phyloP scores from a whole-genome alignment of 192 early-diverging fungal species.

The Linderina pennispora region DNA sequence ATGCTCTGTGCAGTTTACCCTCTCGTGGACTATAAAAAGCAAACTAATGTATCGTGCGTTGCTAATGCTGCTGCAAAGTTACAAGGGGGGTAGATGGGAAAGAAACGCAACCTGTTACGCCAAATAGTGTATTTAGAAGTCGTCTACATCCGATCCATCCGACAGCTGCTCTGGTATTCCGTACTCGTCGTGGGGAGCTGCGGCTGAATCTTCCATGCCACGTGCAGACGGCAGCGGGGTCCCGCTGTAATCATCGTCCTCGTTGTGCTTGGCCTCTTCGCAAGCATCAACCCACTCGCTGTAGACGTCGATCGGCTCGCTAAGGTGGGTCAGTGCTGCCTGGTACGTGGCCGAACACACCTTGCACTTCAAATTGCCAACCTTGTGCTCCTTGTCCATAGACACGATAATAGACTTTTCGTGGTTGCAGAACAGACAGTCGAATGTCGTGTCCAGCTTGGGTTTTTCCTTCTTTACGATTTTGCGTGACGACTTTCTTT shows the following conservation, averaged over 20 bases:
- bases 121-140: too few relatives aligned
- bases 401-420: conserved; percentile 69
- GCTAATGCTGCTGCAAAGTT: too few relatives aligned
- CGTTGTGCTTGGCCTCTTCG: conserved; percentile 51
- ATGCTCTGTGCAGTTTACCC: too few relatives aligned
- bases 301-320: conserved; percentile 85
- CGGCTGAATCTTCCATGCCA: not conserved
- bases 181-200: conserved; percentile 10
- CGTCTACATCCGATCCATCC: conserved; percentile 28
- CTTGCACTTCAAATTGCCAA: conserved; percentile 72
- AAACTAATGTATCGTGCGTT: too few relatives aligned
- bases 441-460: conserved; percentile 67
- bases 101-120: too few relatives aligned
- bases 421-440: conserved; percentile 86
- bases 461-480: conserved; percentile 54
- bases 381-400: conserved; percentile 60
- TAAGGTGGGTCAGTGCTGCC: conserved; percentile 60
- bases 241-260: not conserved
- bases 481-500: conserved; percentile 73
- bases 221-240: not conserved
- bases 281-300: conserved; percentile 85
- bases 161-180: conserved; percentile 23
- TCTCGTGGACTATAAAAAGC: too few relatives aligned
- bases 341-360: conserved; percentile 73
- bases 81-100: too few relatives aligned